Evolutionary conservation across 306 rosid genomes (phyloP).

Genomic region (Mucuna pruriens): DNA sequence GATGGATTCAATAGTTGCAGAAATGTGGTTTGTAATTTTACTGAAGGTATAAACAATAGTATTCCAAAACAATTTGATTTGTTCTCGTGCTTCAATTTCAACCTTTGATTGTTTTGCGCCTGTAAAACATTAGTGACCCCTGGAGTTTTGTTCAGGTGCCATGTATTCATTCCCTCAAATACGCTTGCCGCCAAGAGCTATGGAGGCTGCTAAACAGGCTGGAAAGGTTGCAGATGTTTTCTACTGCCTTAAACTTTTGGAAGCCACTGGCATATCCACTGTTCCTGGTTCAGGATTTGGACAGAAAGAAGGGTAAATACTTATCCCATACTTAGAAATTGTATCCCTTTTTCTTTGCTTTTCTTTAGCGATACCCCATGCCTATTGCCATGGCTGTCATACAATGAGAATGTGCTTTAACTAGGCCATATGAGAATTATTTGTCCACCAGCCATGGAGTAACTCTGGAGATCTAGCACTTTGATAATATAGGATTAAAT

Average conservation of each 20-base stretch:
- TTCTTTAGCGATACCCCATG: background rate
- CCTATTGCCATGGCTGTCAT: background rate
- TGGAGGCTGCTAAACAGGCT: conserved; percentile 79
- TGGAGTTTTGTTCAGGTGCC: conserved; percentile 73
- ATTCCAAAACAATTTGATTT: background rate
- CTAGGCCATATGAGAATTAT: conserved; percentile 6
- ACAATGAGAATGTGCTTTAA: background rate
- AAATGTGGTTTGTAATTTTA: conserved; percentile 95
- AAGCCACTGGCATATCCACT: conserved; percentile 98
- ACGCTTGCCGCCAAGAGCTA: conserved; percentile 81
- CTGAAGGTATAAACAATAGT: conserved; percentile 72
- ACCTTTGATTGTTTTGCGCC: background rate
- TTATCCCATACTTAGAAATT: background rate
- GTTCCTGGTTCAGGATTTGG: conserved; percentile 99
- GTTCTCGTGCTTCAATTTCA: background rate
- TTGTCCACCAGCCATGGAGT: background rate
- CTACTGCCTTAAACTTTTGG: conserved; percentile 96
- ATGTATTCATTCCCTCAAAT: conserved; percentile 99
- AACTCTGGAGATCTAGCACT: background rate
- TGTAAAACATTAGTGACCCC: conserved; percentile 23
- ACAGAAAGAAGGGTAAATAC: conserved; percentile 91
- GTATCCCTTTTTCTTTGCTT: background rate
- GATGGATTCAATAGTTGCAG: conserved; percentile 99
- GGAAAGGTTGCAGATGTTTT: conserved; percentile 94
- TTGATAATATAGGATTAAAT: too few relatives aligned